phyloP scores from a whole-genome alignment of 169 alveolate genomes.

The Cryptosporidium bovis region DNA sequence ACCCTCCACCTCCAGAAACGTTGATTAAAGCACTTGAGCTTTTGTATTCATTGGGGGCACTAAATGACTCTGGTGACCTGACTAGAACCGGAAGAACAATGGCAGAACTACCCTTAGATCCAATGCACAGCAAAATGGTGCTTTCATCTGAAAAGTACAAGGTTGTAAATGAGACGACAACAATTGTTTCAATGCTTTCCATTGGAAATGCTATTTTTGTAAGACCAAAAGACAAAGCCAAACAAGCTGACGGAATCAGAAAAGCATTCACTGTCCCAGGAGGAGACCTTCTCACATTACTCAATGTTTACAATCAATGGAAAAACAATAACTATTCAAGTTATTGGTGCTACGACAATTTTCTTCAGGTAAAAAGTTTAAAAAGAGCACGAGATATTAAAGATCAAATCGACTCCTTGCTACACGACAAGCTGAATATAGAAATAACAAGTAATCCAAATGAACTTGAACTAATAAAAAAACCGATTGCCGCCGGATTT shows the following conservation, averaged over 20 bases:
- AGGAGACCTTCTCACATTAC: constrained; percentile 97
- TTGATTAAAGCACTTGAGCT: constrained; percentile 95
- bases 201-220: constrained; percentile 96
- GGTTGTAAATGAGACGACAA: constrained; percentile 95
- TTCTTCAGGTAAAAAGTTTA: constrained; percentile 94
- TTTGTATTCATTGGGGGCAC: constrained; percentile 97
- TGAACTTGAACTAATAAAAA: constrained; percentile 88
- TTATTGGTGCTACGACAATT: constrained; percentile 98
- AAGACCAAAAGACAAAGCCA: constrained; percentile 95
- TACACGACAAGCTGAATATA: constrained; percentile 85
- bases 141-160: constrained; percentile 91
- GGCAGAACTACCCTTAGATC: constrained; percentile 99
- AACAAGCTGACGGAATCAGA: constrained; percentile 98
- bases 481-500: constrained; percentile 93
- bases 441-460: constrained; percentile 80
- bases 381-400: constrained; percentile 97
- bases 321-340: constrained; percentile 91
- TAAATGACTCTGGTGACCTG: constrained; percentile 96
- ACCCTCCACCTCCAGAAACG: constrained; percentile 99
- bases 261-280: constrained; percentile 93
- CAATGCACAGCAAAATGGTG: constrained; percentile 85
- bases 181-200: constrained; percentile 97
- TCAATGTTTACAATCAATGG: constrained; percentile 98
- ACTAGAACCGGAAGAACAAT: constrained; percentile 97
- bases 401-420: constrained; percentile 91